phyloP scores from a whole-genome alignment of 768 basidiomycete species.

The Candolleomyces aberdarensis region DNA sequence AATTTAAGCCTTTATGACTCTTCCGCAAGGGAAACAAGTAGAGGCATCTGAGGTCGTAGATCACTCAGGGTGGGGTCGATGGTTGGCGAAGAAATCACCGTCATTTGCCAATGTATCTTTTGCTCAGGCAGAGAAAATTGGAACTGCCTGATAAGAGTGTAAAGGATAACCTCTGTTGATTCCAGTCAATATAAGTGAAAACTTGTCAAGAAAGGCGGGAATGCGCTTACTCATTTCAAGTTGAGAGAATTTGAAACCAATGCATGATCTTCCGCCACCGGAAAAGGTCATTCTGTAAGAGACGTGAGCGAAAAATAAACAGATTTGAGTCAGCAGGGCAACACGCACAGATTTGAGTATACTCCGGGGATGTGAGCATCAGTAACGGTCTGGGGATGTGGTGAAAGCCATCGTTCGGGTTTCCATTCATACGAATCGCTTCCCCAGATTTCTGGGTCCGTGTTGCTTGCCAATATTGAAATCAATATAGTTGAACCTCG shows the following conservation, averaged over 20 bases:
- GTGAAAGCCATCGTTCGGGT: slow-evolving; percentile 35
- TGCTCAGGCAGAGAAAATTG: slow-evolving; percentile 20
- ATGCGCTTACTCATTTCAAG: slow-evolving; percentile 30
- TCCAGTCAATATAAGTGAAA: not conserved
- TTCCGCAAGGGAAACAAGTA: not conserved
- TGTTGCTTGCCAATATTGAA: slow-evolving; percentile 5
- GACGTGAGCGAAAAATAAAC: not conserved
- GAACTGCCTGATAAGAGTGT: slow-evolving; percentile 16
- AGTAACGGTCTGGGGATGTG: slow-evolving; percentile 27
- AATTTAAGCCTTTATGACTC: not conserved
- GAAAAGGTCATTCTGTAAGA: slow-evolving; percentile 27
- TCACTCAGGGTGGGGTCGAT: slow-evolving; percentile 1
- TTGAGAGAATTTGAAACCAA: slow-evolving; percentile 52
- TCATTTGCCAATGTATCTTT: slow-evolving; percentile 26
- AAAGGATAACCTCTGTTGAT: slow-evolving; percentile 20
- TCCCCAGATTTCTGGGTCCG: slow-evolving; percentile 30
- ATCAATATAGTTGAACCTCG: slow-evolving; percentile 18
- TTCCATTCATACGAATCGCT: slow-evolving; percentile 32
- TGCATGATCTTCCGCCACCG: slow-evolving; percentile 6
- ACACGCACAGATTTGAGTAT: slow-evolving; percentile 36
- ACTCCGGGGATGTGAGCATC: slow-evolving; percentile 7
- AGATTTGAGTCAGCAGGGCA: not conserved
- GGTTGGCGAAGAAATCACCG: slow-evolving; percentile 20
- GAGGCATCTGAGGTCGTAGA: not conserved
- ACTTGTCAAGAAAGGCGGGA: not conserved